Evolutionary conservation across 2,329 filamentous ascomycete genomes (phyloP).

Genomic region (Pseudogymnoascus sp.): DNA sequence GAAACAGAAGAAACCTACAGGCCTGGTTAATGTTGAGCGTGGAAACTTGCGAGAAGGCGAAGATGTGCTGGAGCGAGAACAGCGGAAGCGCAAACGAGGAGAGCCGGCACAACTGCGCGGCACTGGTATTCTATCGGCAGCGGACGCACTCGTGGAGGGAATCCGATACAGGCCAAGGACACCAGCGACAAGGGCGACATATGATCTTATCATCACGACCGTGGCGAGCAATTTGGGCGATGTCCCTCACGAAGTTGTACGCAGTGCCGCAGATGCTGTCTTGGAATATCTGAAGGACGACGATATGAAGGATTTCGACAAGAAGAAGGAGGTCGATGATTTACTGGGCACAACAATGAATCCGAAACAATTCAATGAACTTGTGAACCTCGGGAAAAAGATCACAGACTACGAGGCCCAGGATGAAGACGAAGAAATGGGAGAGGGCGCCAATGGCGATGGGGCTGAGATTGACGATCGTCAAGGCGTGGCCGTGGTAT

Average conservation of each 20-base stretch:
- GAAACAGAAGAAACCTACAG: conserved; percentile 61
- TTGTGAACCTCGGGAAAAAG: conserved; percentile 95
- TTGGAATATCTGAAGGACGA: conserved; percentile 92
- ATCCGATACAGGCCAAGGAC: conserved; percentile 88
- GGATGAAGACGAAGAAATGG: conserved; percentile 87
- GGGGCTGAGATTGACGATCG: conserved; percentile 82
- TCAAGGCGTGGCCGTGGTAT: conserved; percentile 94
- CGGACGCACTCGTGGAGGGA: conserved; percentile 82
- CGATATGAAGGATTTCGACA: conserved; percentile 92
- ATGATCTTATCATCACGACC: conserved; percentile 87
- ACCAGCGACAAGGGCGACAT: conserved; percentile 82
- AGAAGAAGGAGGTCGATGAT: conserved; percentile 96
- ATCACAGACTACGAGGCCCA: conserved; percentile 97
- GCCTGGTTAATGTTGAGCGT: conserved; percentile 62
- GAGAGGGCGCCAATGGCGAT: conserved; percentile 56
- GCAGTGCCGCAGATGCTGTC: conserved; percentile 87
- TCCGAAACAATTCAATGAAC: conserved; percentile 90
- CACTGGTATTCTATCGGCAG: conserved; percentile 71
- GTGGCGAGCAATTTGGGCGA: conserved; percentile 85
- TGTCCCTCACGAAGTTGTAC: conserved; percentile 81
- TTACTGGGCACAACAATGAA: conserved; percentile 75
- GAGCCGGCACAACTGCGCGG: conserved; percentile 63
- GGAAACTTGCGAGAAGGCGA: conserved; percentile 71
- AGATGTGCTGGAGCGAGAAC: conserved; percentile 74
- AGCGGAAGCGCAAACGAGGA: conserved; percentile 73